Evolutionary conservation across 345 rosid species (phyloP), one percentile per base, ranked within the genome.

Genomic region (Dipteronia dyeriana): DNA sequence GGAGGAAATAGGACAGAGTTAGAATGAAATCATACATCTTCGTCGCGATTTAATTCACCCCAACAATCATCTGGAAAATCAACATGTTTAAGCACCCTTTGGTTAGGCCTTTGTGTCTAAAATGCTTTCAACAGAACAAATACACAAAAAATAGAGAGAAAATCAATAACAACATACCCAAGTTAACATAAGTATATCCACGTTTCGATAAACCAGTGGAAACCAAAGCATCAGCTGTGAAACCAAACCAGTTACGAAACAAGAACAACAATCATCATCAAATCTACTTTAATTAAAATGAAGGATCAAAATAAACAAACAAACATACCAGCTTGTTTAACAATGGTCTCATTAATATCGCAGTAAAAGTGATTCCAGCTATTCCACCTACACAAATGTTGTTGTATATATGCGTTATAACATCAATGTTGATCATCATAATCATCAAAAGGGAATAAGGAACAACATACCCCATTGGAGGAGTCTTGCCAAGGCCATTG

Each of bases 391-490:
- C 71, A 54, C 12, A 59, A 13, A 78, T 45, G 49, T 10, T 45
- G 12, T 9, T 9, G 49, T 26, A 26, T 26, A 26, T 26, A 26
- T 26, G 26, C 8, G 45, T 41, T 41, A 41, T 41, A 45, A 59
- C n/a, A 59, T n/a, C 8, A 59, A 59, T 20, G 63, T 25, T 20
- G 63, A 34, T 4, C 38, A 56, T 56, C 61, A 56, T 17, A 13
- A 56, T 56, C 61, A 56, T 56, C 61, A 49, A 7, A 10, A 12
- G 6, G 6, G 54, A 11, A 70, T 23, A 25, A 47, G 74, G 16
- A 70, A 54, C 29, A 23, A 88, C 94, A 45, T 39, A 88, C 94
- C 94, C 92, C 94, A 88, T 87, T 54, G 83, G 88, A 19, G 92
- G 92, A 86, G 89, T 70, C 3, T 59, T 81, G 68, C 82, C 92